phyloP scores from a whole-genome alignment of 2,329 filamentous ascomycete genomes.

The Pseudogymnoascus destructans region DNA sequence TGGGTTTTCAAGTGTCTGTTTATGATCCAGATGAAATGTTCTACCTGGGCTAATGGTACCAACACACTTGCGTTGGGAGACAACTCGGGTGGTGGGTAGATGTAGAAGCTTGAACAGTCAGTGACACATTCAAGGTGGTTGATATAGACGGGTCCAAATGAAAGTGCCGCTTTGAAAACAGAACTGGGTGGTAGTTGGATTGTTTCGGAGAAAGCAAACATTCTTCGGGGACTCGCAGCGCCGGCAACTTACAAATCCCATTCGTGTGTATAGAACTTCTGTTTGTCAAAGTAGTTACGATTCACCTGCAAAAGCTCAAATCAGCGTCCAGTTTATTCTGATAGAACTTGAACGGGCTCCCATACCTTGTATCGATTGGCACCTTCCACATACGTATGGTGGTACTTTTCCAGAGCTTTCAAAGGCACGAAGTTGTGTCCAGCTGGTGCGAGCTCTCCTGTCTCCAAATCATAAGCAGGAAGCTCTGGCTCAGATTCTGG shows the following conservation, averaged over 20 bases:
- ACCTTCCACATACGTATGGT: conserved; percentile 44
- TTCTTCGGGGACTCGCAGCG: background rate
- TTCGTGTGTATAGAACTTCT: conserved; percentile 41
- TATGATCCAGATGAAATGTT: conserved; percentile 49
- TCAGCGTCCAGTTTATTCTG: background rate
- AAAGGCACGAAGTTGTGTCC: conserved; percentile 35
- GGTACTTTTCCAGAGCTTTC: conserved; percentile 43
- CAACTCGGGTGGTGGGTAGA: conserved; percentile 37
- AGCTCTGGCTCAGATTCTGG: background rate
- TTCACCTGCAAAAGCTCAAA: conserved; percentile 18
- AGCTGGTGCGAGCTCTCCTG: conserved; percentile 20
- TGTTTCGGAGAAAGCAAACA: conserved; percentile 3
- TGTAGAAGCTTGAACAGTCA: conserved; percentile 45
- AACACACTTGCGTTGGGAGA: conserved; percentile 41
- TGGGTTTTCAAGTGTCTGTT: conserved; percentile 42
- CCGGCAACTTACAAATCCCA: conserved; percentile 61
- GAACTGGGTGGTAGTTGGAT: background rate
- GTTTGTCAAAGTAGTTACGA: conserved; percentile 39
- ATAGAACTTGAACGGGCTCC: conserved; percentile 15
- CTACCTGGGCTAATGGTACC: conserved; percentile 53
- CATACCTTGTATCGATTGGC: conserved; percentile 36
- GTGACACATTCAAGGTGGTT: background rate
- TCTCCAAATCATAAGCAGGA: conserved; percentile 19
- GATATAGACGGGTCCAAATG: conserved; percentile 9
- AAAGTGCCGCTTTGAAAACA: background rate